Conservation (phyloP, 2,329 filamentous ascomycete species). For the Penicillium occitanis region DNA sequence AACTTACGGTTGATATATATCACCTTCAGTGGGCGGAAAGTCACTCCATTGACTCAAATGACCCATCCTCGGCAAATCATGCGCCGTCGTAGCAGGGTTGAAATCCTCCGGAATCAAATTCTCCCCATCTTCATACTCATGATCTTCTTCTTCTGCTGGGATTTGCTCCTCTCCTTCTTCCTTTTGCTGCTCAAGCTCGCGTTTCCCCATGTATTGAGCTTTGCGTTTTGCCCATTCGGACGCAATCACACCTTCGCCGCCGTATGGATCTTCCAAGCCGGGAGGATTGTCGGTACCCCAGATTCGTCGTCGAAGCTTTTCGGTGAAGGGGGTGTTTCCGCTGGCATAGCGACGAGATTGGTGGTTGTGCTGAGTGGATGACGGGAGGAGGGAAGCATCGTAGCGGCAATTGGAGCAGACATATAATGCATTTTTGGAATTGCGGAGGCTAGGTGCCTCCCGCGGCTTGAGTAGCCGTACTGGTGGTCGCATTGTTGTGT, state of each 20-base stretch:
- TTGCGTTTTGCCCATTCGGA: slow-evolving; percentile 28
- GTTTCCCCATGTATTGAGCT: slow-evolving; percentile 25
- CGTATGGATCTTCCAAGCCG: slow-evolving; percentile 51
- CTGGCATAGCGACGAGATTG: slow-evolving; percentile 38
- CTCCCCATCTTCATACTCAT: slow-evolving; percentile 5
- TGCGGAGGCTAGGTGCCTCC: slow-evolving; percentile 34
- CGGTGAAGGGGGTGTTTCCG: slow-evolving; percentile 40
- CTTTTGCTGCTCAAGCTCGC: not conserved
- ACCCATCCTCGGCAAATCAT: slow-evolving; percentile 57
- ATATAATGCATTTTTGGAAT: slow-evolving; percentile 32
- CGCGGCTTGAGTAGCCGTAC: slow-evolving; percentile 38
- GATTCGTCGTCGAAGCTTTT: slow-evolving; percentile 49
- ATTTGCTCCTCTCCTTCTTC: not conserved
- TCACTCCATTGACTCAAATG: slow-evolving; percentile 45
- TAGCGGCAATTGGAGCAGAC: slow-evolving; percentile 44
- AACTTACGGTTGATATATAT: slow-evolving; percentile 47
- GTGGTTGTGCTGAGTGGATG: slow-evolving; percentile 25
- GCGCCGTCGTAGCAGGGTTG: slow-evolving; percentile 50
- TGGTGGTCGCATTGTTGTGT: slow-evolving; percentile 40
- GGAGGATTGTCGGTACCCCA: slow-evolving; percentile 54
- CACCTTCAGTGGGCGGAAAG: slow-evolving; percentile 35
- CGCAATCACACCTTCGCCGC: slow-evolving; percentile 38
- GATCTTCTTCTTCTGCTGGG: slow-evolving; percentile 16
- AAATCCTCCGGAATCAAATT: slow-evolving; percentile 37
- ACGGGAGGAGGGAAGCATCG: slow-evolving; percentile 30